Base-by-base conservation (phyloP, 441 rosid genomes). In the Pelargonium citronellum region DNA sequence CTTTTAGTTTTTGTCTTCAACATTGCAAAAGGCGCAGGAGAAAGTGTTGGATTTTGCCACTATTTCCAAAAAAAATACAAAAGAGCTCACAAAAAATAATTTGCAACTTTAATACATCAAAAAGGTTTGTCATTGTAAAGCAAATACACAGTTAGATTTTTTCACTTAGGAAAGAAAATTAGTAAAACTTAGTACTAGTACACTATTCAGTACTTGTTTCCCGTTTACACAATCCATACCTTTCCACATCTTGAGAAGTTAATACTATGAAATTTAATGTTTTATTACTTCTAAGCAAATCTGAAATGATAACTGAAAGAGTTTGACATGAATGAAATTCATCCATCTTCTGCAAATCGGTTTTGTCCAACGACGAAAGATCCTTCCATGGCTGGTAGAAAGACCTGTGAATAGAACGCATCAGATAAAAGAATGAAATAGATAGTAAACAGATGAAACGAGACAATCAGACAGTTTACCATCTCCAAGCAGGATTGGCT, bases 401-500 rank as follows among this genome's bases (percentile, higher is more conserved):
- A 9, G 95, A 84, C 99, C 99, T 90, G 83, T 41, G 5, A 17
- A 27, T 60, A 22, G 30, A 19, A 12, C 17, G 13, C 13, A 44
- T 46, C 15, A 49, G 47, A 63, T 0, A 7, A 27, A 43, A 13
- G 17, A 20, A 44, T 63, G 7, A 46, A 10, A 12, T 2, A 22
- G 15, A 41, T 67, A 11, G 30, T 37, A 62, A 12, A 30, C 57
- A 6, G 7, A 27, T 27, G 7, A 64, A 6, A 24, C 15, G 8
- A 47, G 64, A 10, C 16, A 11, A 37, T 62, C 10, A 30, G 4
- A 16, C 47, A 39, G 15, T 2, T 82, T 90, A 91, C 99, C 99
- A 91, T 90, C 90, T 87, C 99, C 97, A 91, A 66, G 76, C 73
- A 27, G 92, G 87, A 79, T 81, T 78, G 4, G 85, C 88, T 83